A percentile compares a stretch with the other conserved stretches of the same genome.
These are phyloP conservation scores for Mycena filopes DNA, from an alignment of 768 basidiomycete species.

Conservation along the genomic window DNA sequence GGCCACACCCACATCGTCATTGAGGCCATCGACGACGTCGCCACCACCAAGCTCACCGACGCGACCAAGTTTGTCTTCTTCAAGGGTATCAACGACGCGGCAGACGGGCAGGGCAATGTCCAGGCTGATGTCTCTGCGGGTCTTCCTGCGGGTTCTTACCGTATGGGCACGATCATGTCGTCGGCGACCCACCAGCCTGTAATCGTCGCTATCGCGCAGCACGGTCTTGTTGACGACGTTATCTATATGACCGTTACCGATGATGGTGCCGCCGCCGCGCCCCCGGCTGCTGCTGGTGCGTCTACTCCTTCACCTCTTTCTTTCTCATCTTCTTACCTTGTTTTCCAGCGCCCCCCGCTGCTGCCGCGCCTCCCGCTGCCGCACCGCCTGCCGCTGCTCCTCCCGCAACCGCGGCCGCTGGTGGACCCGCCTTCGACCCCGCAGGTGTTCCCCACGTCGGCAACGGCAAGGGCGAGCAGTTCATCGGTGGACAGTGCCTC, in stretches of 20 bases:
- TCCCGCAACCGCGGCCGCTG: not conserved
- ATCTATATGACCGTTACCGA: constrained; percentile 42
- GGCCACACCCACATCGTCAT: constrained; percentile 67
- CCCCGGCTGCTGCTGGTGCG: too few relatives aligned
- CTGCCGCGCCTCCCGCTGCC: constrained; percentile 18
- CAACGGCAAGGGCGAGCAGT: not conserved
- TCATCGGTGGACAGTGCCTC: too few relatives aligned
- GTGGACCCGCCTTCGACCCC: not conserved
- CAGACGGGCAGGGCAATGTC: constrained; percentile 6
- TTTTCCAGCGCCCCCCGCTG: constrained; percentile 12
- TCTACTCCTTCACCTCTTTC: not conserved
- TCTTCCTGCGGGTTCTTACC: constrained; percentile 68
- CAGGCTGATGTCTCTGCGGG: constrained; percentile 55
- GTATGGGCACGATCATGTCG: constrained; percentile 62
- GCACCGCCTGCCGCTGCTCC: constrained; percentile 8
- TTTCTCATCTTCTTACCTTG: constrained; percentile 5
- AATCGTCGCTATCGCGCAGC: constrained; percentile 60
- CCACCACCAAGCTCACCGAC: constrained; percentile 5
- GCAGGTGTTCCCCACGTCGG: not conserved
- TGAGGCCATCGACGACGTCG: constrained; percentile 1
- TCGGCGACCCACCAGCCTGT: constrained; percentile 62
- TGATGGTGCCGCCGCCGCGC: too few relatives aligned
- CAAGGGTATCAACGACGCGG: constrained; percentile 63
- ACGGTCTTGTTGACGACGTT: constrained; percentile 59
- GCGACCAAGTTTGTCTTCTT: constrained; percentile 66